These are phyloP conservation scores for Coffea humblotiana DNA, from an alignment of 305 asterid species.

Conservation along the genomic window DNA sequence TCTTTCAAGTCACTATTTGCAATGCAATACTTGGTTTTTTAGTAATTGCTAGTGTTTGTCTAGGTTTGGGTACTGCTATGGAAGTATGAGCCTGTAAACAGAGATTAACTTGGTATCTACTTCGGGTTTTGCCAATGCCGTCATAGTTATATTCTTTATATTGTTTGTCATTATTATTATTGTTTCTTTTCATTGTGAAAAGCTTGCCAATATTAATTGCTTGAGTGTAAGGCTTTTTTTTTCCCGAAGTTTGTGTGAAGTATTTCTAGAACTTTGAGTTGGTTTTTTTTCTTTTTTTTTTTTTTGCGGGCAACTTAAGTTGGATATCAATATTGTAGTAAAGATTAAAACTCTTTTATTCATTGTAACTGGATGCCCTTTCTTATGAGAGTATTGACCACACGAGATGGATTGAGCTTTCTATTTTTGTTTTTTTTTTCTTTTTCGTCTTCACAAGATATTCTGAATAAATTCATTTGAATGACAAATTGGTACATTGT, in stretches of 20 bases:
- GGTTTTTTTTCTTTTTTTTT: no score
- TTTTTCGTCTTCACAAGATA: no score
- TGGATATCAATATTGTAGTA: background rate
- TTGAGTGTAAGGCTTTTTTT: no score
- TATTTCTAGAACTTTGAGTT: background rate
- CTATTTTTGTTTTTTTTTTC: no score
- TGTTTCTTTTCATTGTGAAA: background rate
- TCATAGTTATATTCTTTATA: background rate
- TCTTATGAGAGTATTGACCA: background rate
- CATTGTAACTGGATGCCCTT: background rate
- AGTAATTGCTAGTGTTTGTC: constrained; percentile 22
- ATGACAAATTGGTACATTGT: no score
- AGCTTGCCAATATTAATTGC: background rate
- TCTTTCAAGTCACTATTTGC: constrained; percentile 12
- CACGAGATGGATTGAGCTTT: background rate
- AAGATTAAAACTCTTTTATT: no score
- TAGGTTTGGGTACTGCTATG: constrained; percentile 23
- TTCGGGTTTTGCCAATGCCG: constrained; percentile 2
- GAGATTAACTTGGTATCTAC: background rate
- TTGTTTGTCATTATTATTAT: background rate
- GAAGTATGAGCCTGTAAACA: constrained; percentile 5
- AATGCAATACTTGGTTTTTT: constrained; percentile 18
- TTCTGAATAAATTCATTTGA: no score
- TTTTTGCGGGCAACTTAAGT: no score
- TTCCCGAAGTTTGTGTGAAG: no score